Evolutionary conservation across 371 early-diverging fungal species (phyloP).

Genomic region (Catenaria anguillulae): DNA sequence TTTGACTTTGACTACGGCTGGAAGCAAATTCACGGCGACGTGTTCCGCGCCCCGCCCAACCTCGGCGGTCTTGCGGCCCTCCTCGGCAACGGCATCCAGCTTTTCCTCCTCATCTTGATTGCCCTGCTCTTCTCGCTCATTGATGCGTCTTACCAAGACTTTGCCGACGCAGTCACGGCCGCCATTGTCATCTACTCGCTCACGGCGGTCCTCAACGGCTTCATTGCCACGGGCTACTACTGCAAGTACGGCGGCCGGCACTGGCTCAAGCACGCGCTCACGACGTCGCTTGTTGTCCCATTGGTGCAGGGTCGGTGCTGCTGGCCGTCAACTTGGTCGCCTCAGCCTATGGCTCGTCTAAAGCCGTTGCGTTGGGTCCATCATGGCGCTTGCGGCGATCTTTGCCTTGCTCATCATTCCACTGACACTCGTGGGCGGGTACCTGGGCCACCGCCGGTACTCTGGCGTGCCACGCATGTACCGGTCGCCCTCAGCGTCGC

Average conservation of each 20-base stretch:
- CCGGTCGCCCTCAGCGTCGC: not conserved
- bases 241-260: constrained; percentile 54
- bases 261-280: constrained; percentile 52
- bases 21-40: constrained; percentile 80
- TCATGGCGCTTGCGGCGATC: constrained; percentile 53
- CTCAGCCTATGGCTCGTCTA: constrained; percentile 52
- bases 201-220: constrained; percentile 54
- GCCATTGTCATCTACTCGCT: constrained; percentile 65
- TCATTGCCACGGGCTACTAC: constrained; percentile 50
- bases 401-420: constrained; percentile 66
- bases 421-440: constrained; percentile 56
- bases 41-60: constrained; percentile 60
- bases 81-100: constrained; percentile 58
- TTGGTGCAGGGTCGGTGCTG: constrained; percentile 39
- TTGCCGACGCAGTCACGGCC: constrained; percentile 26
- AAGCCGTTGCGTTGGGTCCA: constrained; percentile 64
- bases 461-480: too few relatives aligned
- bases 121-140: constrained; percentile 53
- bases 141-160: constrained; percentile 56
- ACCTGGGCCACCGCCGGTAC: constrained; percentile 37
- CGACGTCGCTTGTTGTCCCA: constrained; percentile 59
- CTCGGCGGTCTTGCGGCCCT: constrained; percentile 50
- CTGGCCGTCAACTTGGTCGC: constrained; percentile 55
- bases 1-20: constrained; percentile 78
- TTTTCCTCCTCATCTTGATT: constrained; percentile 41